Evolutionary conservation across 306 rosid species (phyloP), one percentile per base, ranked within the genome.

Genomic region (Adenanthera pavonina): DNA sequence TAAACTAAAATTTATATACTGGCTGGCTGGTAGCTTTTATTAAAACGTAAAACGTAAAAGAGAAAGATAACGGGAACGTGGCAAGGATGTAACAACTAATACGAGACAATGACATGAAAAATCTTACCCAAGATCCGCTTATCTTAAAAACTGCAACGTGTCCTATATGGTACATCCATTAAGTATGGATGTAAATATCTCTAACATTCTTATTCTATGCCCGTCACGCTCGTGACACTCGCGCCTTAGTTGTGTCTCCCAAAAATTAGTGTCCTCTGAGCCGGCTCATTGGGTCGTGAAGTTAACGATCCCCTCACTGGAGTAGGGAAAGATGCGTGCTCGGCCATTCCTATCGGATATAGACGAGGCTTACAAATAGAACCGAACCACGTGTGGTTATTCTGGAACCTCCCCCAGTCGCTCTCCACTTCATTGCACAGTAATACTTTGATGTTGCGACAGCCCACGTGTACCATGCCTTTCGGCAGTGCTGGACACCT

Each of bases 401-500:
- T 40, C 25, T 78, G n/a, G 72, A 67, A 78, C 0, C 65, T 51
- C 60, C 30, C 47, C 35, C 7, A 51, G 20, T 3, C 7, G 16
- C 10, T 20, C 53, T 53, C 30, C 14, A 44, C 72, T 59, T 71
- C 64, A 34, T 8, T 19, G 9, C 70, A 60, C 49, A 71, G 70
- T 59, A 13, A 0, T 5, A 12, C 52, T 38, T 30, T 57, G 3
- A 5, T 34, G 64, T 56, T 51, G 17, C 57, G 52, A 38, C 46
- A 14, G 14, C 3, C 60, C 80, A 81, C 75, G 69, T 81, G 84
- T 66, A 16, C 71, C 62, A 25, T 17, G 36, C 36, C 69, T 61
- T 47, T 9, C 52, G 68, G 77, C 75, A 84, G 82, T 83, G 84
- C 44, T 65, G 47, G 56, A 62, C 87, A 87, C 87, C 43, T 36